Evolutionary conservation across 768 basidiomycete species (phyloP), one percentile per base, ranked within the genome.

Genomic region (Terana coerulea): DNA sequence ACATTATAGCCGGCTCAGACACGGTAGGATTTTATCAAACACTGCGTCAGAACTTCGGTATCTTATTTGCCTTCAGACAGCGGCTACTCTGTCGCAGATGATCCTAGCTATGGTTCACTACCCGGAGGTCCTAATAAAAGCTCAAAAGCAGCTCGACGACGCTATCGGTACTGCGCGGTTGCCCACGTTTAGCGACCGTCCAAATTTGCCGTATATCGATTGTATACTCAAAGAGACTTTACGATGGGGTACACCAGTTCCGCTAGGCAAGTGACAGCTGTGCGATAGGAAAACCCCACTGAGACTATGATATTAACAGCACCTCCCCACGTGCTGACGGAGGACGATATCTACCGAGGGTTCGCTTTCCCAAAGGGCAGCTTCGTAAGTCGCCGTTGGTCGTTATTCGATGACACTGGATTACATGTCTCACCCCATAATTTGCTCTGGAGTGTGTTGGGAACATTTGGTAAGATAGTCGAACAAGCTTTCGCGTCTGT

Each of bases 381-480:
- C 15, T 45, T 34, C 14, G 52, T 58, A 22, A 40, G 55, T 45
- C 12, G 3, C n/a, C n/a, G n/a, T n/a, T n/a, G n/a, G n/a, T n/a
- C n/a, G n/a, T n/a, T n/a, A 3, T 15, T n/a, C 10, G 4, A 25
- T 22, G 19, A 33, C 12, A n/a, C 29, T 22, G 9, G 19, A 14
- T 7, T 9, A 15, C 35, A 7, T 3, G 17, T 14, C n/a, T 44
- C 11, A 24, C 4, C n/a, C n/a, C n/a, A n/a, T 17, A 36, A 14
- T 14, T 10, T 12, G 12, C 7, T 14, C 9, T 24, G 7, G 21
- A 52, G 55, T 52, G 42, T 17, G 42, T 48, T 11, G 53, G 46
- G 1, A 55, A 58, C 30, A 46, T 47, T 2, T 52, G 53, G 57
- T 58, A 24, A 44, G 37, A 6, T 12, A 22, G 29, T 10, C 26